A percentile compares a stretch with the other conserved stretches of the same genome.
Evolutionary conservation across 306 rosid genomes (phyloP).

Genomic region (Hippophae tibetana): DNA sequence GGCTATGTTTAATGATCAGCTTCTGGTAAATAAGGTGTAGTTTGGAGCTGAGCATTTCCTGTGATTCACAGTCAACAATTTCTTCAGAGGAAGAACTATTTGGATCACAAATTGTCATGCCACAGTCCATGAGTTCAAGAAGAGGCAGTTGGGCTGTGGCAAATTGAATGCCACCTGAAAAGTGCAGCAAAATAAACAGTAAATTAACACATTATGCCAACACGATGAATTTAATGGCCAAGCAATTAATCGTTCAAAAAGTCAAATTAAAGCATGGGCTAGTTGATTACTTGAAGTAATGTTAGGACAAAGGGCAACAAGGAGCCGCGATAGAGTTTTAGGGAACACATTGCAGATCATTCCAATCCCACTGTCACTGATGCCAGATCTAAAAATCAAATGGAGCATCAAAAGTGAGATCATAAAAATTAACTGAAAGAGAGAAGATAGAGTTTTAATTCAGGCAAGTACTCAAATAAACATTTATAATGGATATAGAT

Average conservation of each 20-base stretch:
- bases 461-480: neutral
- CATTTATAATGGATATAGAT: neutral
- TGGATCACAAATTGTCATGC: slow-evolving; percentile 82
- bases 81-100: slow-evolving; percentile 32
- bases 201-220: slow-evolving; percentile 9
- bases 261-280: neutral
- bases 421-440: neutral
- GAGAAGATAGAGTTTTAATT: neutral
- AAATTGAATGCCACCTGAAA: slow-evolving; percentile 88
- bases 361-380: slow-evolving; percentile 89
- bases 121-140: slow-evolving; percentile 97
- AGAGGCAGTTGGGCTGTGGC: slow-evolving; percentile 84
- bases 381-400: slow-evolving; percentile 62
- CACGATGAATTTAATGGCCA: slow-evolving; percentile 4
- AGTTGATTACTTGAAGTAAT: slow-evolving; percentile 79
- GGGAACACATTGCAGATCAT: slow-evolving; percentile 89
- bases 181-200: slow-evolving; percentile 10
- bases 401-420: slow-evolving; percentile 10
- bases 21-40: slow-evolving; percentile 59
- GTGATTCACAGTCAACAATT: slow-evolving; percentile 23
- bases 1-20: slow-evolving; percentile 74
- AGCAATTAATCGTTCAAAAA: neutral
- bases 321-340: slow-evolving; percentile 68
- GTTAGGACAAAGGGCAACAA: slow-evolving; percentile 94
- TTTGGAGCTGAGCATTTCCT: slow-evolving; percentile 30